Base-by-base conservation (phyloP, 1,139 yeast species). In the Geotrichum fermentans region DNA sequence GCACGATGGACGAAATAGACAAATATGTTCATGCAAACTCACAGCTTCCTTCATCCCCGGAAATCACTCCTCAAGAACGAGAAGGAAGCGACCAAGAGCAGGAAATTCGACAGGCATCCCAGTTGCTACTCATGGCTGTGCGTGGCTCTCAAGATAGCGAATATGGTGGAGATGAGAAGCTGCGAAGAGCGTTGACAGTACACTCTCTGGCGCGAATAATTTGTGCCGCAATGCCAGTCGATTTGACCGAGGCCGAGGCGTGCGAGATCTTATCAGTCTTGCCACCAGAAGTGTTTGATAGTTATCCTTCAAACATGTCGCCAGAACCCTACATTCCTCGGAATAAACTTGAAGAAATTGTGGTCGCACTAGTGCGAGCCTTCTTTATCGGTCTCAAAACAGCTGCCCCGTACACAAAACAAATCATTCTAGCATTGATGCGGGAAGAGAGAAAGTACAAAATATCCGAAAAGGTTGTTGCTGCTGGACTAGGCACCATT, bases 341-440 rank as follows among this genome's bases (percentile, higher is more conserved):
- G 18, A 47, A 47, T 26, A 40, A 32, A 16, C 40, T 47, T 2
- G 50, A 47, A 42, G 29, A 38, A 17, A 13, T 47, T 6, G 50
- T 47, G n/a, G 47, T 47, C 3, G 26, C 50, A 1, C 6, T 43
- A 4, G 47, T 47, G 18, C 35, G 50, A 33, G 50, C 47, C 6
- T 47, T 47, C 32, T 47, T 47, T 21, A 24, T 47, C 18, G 50
- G 50, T 16, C 34, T 47, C 29, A 42, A 47, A 28, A 47, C 50
- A 3, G 50, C 50, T 16, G 50, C 50, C n/a, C 50, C 50, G 11
- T 47, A 29, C 18, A 38, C 43, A 13, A 47, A 47, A 21, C 42
- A 47, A 38, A 24, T 37, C 8, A 21, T 47, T 3, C n/a, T 43
- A 4, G 35, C 30, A 4, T 21, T 47, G 30, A 43, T 43, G 10